Evolutionary conservation across 768 basidiomycete species (phyloP), one percentile per base, ranked within the genome.

Genomic region (Kwoniella dendrophila): DNA sequence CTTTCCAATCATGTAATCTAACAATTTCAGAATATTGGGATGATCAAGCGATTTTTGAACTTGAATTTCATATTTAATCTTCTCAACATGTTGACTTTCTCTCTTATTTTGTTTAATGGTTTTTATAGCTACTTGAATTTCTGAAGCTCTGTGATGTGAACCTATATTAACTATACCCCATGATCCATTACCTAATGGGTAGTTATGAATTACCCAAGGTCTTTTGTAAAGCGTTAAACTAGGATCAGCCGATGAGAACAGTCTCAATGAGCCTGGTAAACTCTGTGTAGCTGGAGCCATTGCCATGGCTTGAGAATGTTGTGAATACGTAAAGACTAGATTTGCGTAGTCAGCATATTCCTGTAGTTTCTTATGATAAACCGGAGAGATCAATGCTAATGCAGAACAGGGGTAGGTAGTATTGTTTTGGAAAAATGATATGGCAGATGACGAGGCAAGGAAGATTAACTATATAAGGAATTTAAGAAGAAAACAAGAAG

Each of bases 141-240:
- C 20, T 3, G 10, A 18, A 3, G 24, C 5, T 18, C n/a, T n/a
- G 0, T 2, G 16, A 32, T 71, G 59, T 0, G 36, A 41, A 20
- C 59, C 68, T 22, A 72, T 59, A 50, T 68, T 59, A 50, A 72
- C 63, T 1, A 55, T 29, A 16, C 71, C 68, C 57, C 61, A 66
- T 3, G 56, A 22, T 8, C 71, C 71, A 3, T 55, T 44, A 2
- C 71, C 71, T 16, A 72, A 61, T 16, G 60, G 66, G 36, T 57
- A 59, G 43, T 70, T 67, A 34, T 63, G 58, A 29, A 67, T 59
- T 0, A 38, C 26, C 63, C 65, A 70, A 2, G 59, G 54, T 2
- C 38, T 18, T 12, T 56, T 38, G 11, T 20, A 12, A n/a, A 45
- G 10, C 2, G 59, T 29, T 16, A 45, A 12, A 12, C 34, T 24